These are phyloP conservation scores for Protomyces inundatus DNA, from an alignment of 1,139 yeast genomes.

Conservation along the genomic window DNA sequence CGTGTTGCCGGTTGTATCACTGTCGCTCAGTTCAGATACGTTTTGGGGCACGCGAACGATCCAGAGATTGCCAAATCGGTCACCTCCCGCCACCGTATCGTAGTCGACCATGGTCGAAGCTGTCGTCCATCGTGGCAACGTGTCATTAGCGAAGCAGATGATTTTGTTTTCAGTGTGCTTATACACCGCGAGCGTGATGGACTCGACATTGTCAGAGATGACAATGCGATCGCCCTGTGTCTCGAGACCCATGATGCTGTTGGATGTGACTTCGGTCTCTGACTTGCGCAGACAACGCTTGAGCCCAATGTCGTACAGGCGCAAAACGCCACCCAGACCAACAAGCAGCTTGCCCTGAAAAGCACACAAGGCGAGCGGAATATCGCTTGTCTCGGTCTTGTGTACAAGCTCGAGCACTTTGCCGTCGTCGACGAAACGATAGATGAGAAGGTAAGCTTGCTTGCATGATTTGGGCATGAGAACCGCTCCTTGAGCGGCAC, in stretches of 20 bases:
- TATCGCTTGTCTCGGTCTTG: conserved; percentile 52
- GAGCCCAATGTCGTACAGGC: conserved; percentile 69
- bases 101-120: conserved; percentile 58
- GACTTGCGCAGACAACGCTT: conserved; percentile 72
- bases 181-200: conserved; percentile 56
- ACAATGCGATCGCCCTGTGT: conserved; percentile 57
- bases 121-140: conserved; percentile 61
- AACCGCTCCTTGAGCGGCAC: conserved; percentile 44
- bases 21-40: conserved; percentile 47
- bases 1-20: conserved; percentile 47
- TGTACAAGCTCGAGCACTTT: conserved; percentile 51
- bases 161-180: conserved; percentile 52
- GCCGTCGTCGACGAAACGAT: conserved; percentile 43
- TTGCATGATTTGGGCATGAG: conserved; percentile 41
- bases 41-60: conserved; percentile 55
- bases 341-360: conserved; percentile 62
- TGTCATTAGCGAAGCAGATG: conserved; percentile 64
- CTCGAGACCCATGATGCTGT: conserved; percentile 49
- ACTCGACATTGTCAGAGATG: conserved; percentile 62
- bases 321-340: conserved; percentile 51
- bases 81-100: conserved; percentile 79
- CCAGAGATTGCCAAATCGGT: conserved; percentile 76
- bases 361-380: conserved; percentile 49
- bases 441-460: conserved; percentile 45
- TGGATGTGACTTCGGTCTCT: conserved; percentile 37